Evolutionary conservation across 495 filamentous ascomycete species (phyloP), one percentile per base, ranked within the genome.

Genomic region (Copromyces sp.): DNA sequence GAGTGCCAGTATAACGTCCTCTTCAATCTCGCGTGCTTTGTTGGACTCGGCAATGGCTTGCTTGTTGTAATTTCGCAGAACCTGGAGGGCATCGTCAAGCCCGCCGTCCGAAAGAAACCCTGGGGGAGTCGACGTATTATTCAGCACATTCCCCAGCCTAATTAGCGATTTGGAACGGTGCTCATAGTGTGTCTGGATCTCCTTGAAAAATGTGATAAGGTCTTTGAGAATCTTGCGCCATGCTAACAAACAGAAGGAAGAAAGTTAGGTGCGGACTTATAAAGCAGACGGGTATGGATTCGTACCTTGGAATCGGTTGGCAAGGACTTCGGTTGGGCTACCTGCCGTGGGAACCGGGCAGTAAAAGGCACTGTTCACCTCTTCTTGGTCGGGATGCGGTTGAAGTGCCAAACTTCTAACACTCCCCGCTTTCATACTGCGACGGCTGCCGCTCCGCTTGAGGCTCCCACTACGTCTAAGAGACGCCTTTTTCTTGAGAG

Each of bases 221-320:
- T 97, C 94, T 80, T 99, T 99, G 39, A 99, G 87, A 14, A 97
- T 86, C 85, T 97, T 97, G 44, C 95, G 88, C 95, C 95, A 99
- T 69, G 93, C 95, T 97, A 74, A 29, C 68, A 45, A 1, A 14
- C 6, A 71, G 69, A 68, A 70, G 14, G 2, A 4, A 41, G 29
- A 14, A 24, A 41, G 74, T 80, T 45, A 75, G 76, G 12, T 37
- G 59, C 24, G 47, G 20, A 9, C 8, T 8, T 32, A 4, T 20
- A 7, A 44, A 39, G 68, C 12, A 17, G 5, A 59, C 38, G 41
- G n/a, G 42, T 32, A 61, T 39, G 70, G n/a, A 24, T 65, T 82
- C 88, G 69, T 84, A 97, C 94, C 88, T 85, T 97, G 91, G 80
- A 99, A 99, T 70, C 95, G 89, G 75, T 91, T 93, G 35, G 93